Evolutionary conservation across 2,329 filamentous ascomycete species (phyloP), one percentile per base, ranked within the genome.

Genomic region (Neoscytalidium dimidiatum): DNA sequence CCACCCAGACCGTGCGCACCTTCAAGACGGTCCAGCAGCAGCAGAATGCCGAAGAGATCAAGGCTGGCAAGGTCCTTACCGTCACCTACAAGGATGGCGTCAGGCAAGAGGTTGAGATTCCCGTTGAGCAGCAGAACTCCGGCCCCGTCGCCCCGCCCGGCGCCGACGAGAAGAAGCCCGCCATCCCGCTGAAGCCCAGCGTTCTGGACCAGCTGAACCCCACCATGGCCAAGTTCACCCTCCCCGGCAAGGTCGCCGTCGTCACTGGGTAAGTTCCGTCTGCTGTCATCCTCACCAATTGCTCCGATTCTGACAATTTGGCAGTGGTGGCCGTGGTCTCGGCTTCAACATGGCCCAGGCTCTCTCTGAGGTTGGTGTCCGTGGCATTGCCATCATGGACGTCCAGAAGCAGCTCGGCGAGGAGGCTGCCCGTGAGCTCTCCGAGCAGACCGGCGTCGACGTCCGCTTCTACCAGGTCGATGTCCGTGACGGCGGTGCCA

Each of bases 261-360:
- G 78, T 92, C 71, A 92, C 90, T 74, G 90, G 88, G 86, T 89
- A 83, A 75, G 84, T 74, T 62, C 51, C 41, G 11, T 14, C 46
- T 58, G 41, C 58, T 21, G 68, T 35, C 28, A 26, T 58, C 66
- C 46, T 33, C 1, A 19, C 6, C 38, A 14, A 35, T 51, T 33
- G 52, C 11, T 31, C 13, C 21, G 35, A 41, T 64, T 67, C 53
- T 65, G 28, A 65, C 53, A 4, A 17, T 8, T 21, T 51, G 19
- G 13, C 41, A 90, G 90, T 73, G 91, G 89, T 76, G 91, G 90
- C 67, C 89, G 90, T 71, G 90, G 91, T 73, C 83, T 94, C 5
- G 91, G 91, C 57, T 91, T 91, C 83, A 84, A 90, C 81, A 93
- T 93, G 88, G 90, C 90, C 53, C 87, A 89, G 67, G 91, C 90